These are phyloP conservation scores for Beauveria sp. DNA, from an alignment of 2,329 filamentous ascomycete genomes.

Conservation along the genomic window DNA sequence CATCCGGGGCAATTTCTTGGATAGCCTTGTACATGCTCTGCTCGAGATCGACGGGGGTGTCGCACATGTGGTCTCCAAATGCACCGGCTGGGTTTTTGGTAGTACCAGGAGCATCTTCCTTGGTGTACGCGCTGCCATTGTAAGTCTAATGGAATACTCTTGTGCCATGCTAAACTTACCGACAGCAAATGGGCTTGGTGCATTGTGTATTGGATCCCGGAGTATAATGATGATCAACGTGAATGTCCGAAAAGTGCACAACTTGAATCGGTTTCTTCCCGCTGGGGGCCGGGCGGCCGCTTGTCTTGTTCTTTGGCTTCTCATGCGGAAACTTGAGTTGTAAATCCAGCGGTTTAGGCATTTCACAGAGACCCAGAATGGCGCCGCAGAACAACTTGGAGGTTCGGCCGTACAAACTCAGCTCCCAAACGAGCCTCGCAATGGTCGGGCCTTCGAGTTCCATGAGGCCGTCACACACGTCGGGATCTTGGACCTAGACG, in stretches of 20 bases:
- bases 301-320: constrained; percentile 23
- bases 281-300: constrained; percentile 31
- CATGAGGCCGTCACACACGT: constrained; percentile 48
- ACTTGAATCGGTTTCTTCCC: constrained; percentile 41
- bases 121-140: constrained; percentile 33
- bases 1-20: constrained; percentile 34
- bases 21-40: constrained; percentile 49
- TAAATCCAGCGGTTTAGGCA: constrained; percentile 36
- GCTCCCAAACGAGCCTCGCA: constrained; percentile 38
- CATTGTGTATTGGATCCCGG: constrained; percentile 47
- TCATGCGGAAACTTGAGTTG: constrained; percentile 35
- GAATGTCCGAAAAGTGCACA: constrained; percentile 53
- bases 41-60: constrained; percentile 42
- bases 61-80: constrained; percentile 46
- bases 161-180: constrained; percentile 21
- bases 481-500: constrained; percentile 39
- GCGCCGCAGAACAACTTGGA: constrained; percentile 44
- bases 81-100: constrained; percentile 41
- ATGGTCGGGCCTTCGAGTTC: constrained; percentile 45
- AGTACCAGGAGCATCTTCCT: constrained; percentile 39
- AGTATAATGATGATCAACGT: constrained; percentile 48
- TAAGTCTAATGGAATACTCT: not conserved
- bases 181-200: constrained; percentile 52
- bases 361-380: constrained; percentile 45
- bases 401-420: constrained; percentile 40